A percentile compares a stretch with the other conserved stretches of the same genome.
Conservation (phyloP, 2,329 filamentous ascomycete species). For the Epichloe typhina region DNA sequence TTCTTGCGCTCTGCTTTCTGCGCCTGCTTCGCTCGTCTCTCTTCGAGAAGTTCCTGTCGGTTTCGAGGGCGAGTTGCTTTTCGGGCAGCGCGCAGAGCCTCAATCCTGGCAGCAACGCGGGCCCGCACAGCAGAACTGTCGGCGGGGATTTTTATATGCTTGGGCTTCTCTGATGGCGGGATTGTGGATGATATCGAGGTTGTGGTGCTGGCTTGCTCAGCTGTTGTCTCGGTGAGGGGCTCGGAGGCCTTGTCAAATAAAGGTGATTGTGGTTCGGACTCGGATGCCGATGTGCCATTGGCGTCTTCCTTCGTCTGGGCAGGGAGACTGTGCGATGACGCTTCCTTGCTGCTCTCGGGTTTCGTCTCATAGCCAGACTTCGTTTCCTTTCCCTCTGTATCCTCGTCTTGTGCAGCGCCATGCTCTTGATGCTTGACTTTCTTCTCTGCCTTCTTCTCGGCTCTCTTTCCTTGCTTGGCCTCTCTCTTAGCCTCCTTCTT, state of each 20-base stretch:
- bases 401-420: conserved; percentile 9
- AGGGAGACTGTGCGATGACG: conserved; percentile 14
- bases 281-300: conserved; percentile 33
- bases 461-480: conserved; percentile 29
- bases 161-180: conserved; percentile 46
- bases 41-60: conserved; percentile 83
- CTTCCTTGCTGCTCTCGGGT: conserved; percentile 6
- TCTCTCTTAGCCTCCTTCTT: conserved; percentile 39
- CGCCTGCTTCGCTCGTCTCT: conserved; percentile 74
- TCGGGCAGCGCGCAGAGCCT: conserved; percentile 68
- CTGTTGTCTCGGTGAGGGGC: conserved; percentile 22
- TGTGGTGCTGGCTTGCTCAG: conserved; percentile 40
- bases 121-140: conserved; percentile 65
- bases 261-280: conserved; percentile 37
- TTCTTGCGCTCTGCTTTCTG: conserved; percentile 83
- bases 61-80: conserved; percentile 79
- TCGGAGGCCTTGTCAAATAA: conserved; percentile 42
- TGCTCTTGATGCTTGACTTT: conserved; percentile 18
- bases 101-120: conserved; percentile 70
- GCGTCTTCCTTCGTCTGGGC: conserved; percentile 26
- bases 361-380: conserved; percentile 8
- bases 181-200: conserved; percentile 59
- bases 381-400: conserved; percentile 5
- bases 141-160: conserved; percentile 52
- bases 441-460: conserved; percentile 18